Evolutionary conservation across 1,284 basidiomycete species (phyloP).

Genomic region (Coniferiporia sulphurascens): DNA sequence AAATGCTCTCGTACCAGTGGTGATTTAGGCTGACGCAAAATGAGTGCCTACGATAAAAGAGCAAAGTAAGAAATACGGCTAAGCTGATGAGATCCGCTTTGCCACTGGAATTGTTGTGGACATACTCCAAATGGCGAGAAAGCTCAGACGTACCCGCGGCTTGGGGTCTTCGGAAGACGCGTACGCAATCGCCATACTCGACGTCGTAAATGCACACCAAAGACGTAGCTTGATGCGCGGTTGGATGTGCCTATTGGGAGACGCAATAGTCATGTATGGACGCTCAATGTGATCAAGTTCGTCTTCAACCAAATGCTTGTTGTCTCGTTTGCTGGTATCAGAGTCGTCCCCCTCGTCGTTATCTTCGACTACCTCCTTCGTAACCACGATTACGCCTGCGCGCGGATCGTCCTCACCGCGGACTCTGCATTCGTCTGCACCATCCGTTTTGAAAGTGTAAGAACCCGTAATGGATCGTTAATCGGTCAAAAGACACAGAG

Average conservation of each 20-base stretch:
- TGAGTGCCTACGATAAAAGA: neutral
- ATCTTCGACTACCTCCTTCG: conserved; percentile 31
- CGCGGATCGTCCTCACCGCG: conserved; percentile 28
- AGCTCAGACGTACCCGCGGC: conserved; percentile 45
- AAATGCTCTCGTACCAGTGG: neutral
- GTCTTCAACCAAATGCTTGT: no score
- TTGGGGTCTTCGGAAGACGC: conserved; percentile 45
- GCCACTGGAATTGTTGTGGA: no score
- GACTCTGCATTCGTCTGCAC: conserved; percentile 23
- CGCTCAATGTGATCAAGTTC: no score
- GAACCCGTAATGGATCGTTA: neutral
- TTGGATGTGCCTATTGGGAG: neutral
- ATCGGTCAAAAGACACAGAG: neutral
- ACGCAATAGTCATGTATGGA: no score
- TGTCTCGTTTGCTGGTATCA: neutral
- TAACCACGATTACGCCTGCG: conserved; percentile 43
- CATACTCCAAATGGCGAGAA: neutral
- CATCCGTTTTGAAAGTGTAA: neutral
- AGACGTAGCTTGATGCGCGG: conserved; percentile 43
- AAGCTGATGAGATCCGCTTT: no score
- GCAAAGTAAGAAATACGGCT: neutral
- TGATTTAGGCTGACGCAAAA: neutral
- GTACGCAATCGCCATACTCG: conserved; percentile 73
- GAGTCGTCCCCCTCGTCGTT: neutral
- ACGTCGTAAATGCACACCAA: conserved; percentile 79